Conservation (phyloP, 2,329 filamentous ascomycete genomes). For the Fusarium globosum region DNA sequence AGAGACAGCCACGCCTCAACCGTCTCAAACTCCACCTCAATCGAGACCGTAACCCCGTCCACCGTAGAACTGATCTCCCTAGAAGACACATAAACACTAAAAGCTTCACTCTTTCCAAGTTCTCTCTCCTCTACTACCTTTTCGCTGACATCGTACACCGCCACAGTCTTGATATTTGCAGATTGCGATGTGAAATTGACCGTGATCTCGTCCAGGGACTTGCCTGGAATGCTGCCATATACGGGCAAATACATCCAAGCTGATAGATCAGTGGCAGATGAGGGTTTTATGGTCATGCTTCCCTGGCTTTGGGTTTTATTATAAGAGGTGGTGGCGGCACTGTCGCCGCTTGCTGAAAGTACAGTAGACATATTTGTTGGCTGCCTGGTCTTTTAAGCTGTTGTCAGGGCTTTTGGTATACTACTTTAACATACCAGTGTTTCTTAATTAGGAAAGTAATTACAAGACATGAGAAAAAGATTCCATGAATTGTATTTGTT, state of each 20-base stretch:
- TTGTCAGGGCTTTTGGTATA: not conserved
- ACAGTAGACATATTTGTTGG: not conserved
- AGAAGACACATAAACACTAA: not conserved
- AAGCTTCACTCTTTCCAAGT: not conserved
- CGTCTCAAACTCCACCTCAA: not conserved
- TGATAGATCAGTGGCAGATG: not conserved
- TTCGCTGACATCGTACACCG: not conserved
- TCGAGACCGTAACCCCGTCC: not conserved
- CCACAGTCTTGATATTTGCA: not conserved
- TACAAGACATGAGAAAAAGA: not conserved
- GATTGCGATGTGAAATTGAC: not conserved
- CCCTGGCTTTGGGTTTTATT: no score
- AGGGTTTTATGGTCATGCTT: not conserved
- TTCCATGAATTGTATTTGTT: not conserved
- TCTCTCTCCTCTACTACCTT: not conserved
- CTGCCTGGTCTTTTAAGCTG: not conserved
- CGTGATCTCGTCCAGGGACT: not conserved
- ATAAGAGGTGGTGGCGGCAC: not conserved
- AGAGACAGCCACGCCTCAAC: not conserved
- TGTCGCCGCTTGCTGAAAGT: not conserved
- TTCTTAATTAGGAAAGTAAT: not conserved
- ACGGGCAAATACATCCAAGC: not conserved
- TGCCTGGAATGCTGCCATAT: not conserved
- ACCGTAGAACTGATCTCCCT: rapidly evolving
- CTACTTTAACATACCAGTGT: not conserved